A percentile compares a stretch with the other conserved stretches of the same genome.
These are phyloP conservation scores for Globisporangium perplexum DNA, from an alignment of 352 stramenopile genomes.

Conservation along the genomic window DNA sequence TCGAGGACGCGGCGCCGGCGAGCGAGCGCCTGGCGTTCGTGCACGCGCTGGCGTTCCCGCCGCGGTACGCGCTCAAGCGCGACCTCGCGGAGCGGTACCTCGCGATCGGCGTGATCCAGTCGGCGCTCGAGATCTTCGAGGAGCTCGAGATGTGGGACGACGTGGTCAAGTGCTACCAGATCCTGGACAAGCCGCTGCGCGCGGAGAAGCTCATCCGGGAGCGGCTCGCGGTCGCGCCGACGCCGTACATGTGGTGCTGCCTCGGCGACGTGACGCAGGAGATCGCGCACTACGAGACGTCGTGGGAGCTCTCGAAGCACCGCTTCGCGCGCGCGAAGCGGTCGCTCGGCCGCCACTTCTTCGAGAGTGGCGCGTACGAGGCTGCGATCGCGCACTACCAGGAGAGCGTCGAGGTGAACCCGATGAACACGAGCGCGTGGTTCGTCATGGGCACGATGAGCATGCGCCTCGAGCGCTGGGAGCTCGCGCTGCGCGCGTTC, in stretches of 20 bases:
- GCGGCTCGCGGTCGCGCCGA: conserved; percentile 76
- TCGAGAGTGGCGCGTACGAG: conserved; percentile 81
- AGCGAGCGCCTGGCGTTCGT: conserved; percentile 89
- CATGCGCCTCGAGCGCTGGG: conserved; percentile 89
- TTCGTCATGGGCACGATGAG: conserved; percentile 89
- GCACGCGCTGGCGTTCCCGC: conserved; percentile 91
- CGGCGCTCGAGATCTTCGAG: conserved; percentile 91
- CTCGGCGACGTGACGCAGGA: conserved; percentile 92
- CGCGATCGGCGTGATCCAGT: conserved; percentile 81
- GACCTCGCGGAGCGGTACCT: conserved; percentile 93
- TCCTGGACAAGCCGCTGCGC: conserved; percentile 87
- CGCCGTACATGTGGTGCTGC: conserved; percentile 92
- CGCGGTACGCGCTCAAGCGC: conserved; percentile 90
- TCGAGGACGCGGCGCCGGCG: conserved; percentile 89
- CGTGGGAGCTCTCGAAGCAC: conserved; percentile 88
- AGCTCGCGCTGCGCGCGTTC: conserved; percentile 84
- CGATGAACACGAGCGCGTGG: conserved; percentile 89
- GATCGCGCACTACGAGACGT: conserved; percentile 85
- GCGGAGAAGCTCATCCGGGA: conserved; percentile 89
- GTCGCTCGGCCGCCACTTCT: conserved; percentile 85
- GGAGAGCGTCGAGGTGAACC: conserved; percentile 82
- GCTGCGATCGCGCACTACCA: conserved; percentile 77
- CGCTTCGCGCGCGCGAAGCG: conserved; percentile 91
- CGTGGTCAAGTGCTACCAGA: conserved; percentile 94
- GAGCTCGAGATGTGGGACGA: conserved; percentile 96